phyloP scores from a whole-genome alignment of 768 basidiomycete genomes.

The Serpula lacrymans region DNA sequence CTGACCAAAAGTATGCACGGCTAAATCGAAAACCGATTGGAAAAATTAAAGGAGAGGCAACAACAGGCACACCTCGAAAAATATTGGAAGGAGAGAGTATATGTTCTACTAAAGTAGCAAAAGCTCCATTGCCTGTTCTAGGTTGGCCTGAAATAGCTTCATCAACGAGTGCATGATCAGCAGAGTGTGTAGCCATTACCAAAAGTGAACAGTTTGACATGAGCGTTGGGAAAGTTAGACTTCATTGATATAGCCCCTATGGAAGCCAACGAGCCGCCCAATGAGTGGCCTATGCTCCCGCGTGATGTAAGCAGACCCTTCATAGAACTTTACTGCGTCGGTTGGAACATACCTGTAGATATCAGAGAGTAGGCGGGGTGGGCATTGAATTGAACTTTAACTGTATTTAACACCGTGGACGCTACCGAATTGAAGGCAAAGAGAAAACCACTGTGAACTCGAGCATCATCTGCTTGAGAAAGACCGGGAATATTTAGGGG shows the following conservation, averaged over 20 bases:
- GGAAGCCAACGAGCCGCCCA: constrained; percentile 40
- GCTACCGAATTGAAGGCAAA: constrained; percentile 34
- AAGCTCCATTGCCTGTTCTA: constrained; percentile 40
- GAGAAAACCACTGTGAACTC: constrained; percentile 35
- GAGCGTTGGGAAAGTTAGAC: constrained; percentile 23
- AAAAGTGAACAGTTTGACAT: constrained; percentile 39
- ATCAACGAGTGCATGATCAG: background rate
- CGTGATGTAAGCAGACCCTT: constrained; percentile 4
- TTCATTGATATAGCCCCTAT: constrained; percentile 33
- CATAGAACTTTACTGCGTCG: background rate
- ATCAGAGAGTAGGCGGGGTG: constrained; percentile 33
- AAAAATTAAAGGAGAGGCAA: background rate
- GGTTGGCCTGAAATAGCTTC: constrained; percentile 43
- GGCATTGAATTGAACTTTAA: constrained; percentile 26
- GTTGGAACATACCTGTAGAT: constrained; percentile 23
- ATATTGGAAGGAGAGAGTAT: constrained; percentile 34
- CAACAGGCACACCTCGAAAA: constrained; percentile 34
- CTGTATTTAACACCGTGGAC: constrained; percentile 21
- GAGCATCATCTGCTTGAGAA: constrained; percentile 20
- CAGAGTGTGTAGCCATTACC: constrained; percentile 25
- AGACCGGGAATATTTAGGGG: constrained; percentile 20
- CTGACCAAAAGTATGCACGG: constrained; percentile 43
- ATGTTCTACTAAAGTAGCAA: constrained; percentile 38
- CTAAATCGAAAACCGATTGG: constrained; percentile 17
- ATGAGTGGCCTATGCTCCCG: constrained; percentile 34